Evolutionary conservation across 2,329 filamentous ascomycete species (phyloP), one percentile per base, ranked within the genome.

Genomic region (Fusarium chlamydosporum): DNA sequence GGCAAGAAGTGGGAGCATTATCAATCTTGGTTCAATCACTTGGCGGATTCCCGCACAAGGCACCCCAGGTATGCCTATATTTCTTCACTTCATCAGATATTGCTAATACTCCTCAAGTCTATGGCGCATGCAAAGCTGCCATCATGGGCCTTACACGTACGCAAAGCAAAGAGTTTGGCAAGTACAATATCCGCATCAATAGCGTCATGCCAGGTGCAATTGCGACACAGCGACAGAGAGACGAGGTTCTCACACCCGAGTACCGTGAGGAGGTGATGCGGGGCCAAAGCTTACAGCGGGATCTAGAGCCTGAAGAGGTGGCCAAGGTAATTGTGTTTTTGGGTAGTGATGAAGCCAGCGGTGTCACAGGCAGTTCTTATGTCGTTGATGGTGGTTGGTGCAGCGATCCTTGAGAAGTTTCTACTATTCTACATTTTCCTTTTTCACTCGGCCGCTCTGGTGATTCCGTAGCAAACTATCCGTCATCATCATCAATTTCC

Each of bases 131-230:
- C 72, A 88, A 88, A 75, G 84, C 85, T 0, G 86, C 83, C 0
- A 74, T 87, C 34, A 84, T 87, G 75, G 85, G 84, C 51, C 82
- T 88, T 78, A 86, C 85, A 15, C 82, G 85, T 35, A 84, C 82
- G 6, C 86, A 85, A 81, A 81, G 85, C 4, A 82, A 83, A 47
- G 86, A 88, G 75, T 80, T 88, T 27, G 79, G 82, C 16, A 81
- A 83, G 68, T 74, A 76, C 38, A 80, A 80, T 41, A 84, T 86
- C 9, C 67, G 83, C 0, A 79, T 85, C 7, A 85, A 85, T 53
- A 83, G 81, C 57, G 80, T 86, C 31, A 82, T 85, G 81, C 83
- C 84, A 0, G 82, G 83, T 0, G 76, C 81, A 3, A 82, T 85
- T 33, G 82, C 81, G 2, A 85, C 83, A 8, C 74, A 80, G 76